Percentiles rank a stretch among this genome's conserved stretches.
Evolutionary conservation across 2,329 filamentous ascomycete genomes (phyloP).

Genomic region (Trichoderma aggressivum): DNA sequence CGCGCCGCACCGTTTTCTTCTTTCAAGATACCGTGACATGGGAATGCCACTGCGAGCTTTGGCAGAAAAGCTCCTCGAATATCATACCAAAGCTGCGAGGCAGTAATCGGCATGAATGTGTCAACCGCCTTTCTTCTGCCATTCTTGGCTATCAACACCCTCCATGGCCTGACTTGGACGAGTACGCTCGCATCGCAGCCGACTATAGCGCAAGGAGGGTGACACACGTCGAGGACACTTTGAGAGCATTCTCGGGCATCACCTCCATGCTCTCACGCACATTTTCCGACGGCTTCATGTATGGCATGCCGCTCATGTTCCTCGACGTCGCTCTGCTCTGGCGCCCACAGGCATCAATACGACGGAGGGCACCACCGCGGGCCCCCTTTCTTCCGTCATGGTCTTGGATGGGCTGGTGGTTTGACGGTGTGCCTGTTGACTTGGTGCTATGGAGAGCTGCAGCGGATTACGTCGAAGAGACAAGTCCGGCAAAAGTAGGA

Average conservation of each 20-base stretch:
- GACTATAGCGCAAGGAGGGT: conserved; percentile 42
- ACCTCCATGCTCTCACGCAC: conserved; percentile 41
- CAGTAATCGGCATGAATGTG: conserved; percentile 33
- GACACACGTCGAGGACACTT: conserved; percentile 41
- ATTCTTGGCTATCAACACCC: conserved; percentile 39
- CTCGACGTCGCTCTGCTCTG: conserved; percentile 44
- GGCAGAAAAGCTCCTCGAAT: conserved; percentile 35
- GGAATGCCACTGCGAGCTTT: conserved; percentile 46
- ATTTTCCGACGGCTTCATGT: conserved; percentile 43
- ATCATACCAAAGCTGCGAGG: conserved; percentile 33
- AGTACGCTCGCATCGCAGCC: conserved; percentile 43
- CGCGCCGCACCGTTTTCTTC: conserved; percentile 42
- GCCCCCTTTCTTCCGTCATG: conserved; percentile 42
- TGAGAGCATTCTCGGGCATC: conserved; percentile 42
- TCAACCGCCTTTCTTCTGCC: conserved; percentile 31
- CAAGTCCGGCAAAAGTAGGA: conserved; percentile 31
- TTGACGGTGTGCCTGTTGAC: conserved; percentile 42
- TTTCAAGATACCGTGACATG: conserved; percentile 43
- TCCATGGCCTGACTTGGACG: conserved; percentile 45
- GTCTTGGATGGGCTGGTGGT: conserved; percentile 50
- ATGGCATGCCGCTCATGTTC: conserved; percentile 46
- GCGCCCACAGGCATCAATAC: conserved; percentile 43
- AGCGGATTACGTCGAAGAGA: conserved; percentile 42
- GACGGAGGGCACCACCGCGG: conserved; percentile 36
- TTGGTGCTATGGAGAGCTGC: conserved; percentile 42